These are phyloP conservation scores for Elongisporangium prolatum DNA, from an alignment of 352 stramenopile genomes.

Conservation along the genomic window DNA sequence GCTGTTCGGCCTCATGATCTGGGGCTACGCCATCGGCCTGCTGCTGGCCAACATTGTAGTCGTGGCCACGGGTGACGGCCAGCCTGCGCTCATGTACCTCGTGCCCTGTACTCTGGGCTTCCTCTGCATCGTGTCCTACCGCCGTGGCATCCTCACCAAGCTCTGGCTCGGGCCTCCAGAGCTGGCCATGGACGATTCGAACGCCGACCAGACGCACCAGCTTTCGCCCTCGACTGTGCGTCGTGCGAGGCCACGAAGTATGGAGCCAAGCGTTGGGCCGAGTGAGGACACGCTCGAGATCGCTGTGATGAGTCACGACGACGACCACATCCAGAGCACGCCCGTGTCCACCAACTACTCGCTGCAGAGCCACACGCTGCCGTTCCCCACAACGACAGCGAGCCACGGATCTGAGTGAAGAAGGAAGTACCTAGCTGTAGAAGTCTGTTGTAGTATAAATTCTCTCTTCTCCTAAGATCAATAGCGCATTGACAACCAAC, in stretches of 20 bases:
- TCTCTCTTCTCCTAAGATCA: background rate
- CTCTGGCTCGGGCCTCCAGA: slow-evolving; percentile 88
- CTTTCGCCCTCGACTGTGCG: slow-evolving; percentile 11
- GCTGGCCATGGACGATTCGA: slow-evolving; percentile 19
- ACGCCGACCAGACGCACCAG: slow-evolving; percentile 2
- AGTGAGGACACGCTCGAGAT: slow-evolving; percentile 26
- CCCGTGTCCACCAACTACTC: slow-evolving; percentile 23
- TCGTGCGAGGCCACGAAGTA: slow-evolving; percentile 17
- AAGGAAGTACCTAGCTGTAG: background rate
- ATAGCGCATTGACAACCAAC: background rate
- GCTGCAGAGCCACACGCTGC: background rate
- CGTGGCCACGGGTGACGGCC: slow-evolving; percentile 88
- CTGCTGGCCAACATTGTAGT: slow-evolving; percentile 93
- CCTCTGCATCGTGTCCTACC: slow-evolving; percentile 67
- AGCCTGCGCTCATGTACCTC: slow-evolving; percentile 96
- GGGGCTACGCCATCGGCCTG: slow-evolving; percentile 93
- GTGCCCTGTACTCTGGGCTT: slow-evolving; percentile 91
- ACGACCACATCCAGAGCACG: slow-evolving; percentile 20
- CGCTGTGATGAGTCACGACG: slow-evolving; percentile 24
- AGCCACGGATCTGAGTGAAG: background rate
- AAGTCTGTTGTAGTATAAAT: background rate
- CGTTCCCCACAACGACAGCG: background rate
- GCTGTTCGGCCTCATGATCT: slow-evolving; percentile 80
- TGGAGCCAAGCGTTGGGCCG: slow-evolving; percentile 19
- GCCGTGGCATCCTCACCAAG: slow-evolving; percentile 80